Evolutionary conservation across 805 yeast species (phyloP), one percentile per base, ranked within the genome.

Genomic region (Saccharomycopsis capsularis): DNA sequence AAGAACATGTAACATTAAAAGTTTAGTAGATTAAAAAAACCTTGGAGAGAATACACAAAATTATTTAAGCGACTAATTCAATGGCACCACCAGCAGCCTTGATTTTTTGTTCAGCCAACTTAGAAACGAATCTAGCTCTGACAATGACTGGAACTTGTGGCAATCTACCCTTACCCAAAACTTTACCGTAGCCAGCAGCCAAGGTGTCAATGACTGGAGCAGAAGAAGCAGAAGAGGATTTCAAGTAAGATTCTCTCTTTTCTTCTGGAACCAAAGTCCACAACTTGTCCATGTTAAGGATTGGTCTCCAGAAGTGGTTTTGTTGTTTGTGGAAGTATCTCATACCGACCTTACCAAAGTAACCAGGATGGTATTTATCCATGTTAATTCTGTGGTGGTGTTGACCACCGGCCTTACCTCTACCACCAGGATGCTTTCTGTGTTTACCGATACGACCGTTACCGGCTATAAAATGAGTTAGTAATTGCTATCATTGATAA

Each of bases 321-420:
- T 76, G 78, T 78, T 87, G 95, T 75, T 85, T 82, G 88, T 88
- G 96, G 96, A 83, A 91, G 84, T 85, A 84, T 85, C 99, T 88
- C 97, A 91, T 91, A 90, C 99, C 99, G 73, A 93, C 98, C 81
- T 93, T 95, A 86, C 99, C 99, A 79, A 93, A 93, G 91, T 93
- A 93, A 89, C 99, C 99, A 69, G 99, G 99, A 77, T 93, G 99
- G 96, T 86, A 93, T 78, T 91, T 93, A 76, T 93, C 99, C 80
- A 93, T 76, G 82, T 93, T 93, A 75, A 93, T 90, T 83, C 99
- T 88, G 96, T 93, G 99, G 79, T 93, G 99, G 78, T 91, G 98
- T 79, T 81, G 91, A 88, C 99, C 99, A 91, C 99, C 99, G 73
- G 99, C 99, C 90, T 78, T 91, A 93, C 99, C 99, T 79, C 98